phyloP scores from a whole-genome alignment of 352 stramenopile species.

The Phytophthora brassicae region DNA sequence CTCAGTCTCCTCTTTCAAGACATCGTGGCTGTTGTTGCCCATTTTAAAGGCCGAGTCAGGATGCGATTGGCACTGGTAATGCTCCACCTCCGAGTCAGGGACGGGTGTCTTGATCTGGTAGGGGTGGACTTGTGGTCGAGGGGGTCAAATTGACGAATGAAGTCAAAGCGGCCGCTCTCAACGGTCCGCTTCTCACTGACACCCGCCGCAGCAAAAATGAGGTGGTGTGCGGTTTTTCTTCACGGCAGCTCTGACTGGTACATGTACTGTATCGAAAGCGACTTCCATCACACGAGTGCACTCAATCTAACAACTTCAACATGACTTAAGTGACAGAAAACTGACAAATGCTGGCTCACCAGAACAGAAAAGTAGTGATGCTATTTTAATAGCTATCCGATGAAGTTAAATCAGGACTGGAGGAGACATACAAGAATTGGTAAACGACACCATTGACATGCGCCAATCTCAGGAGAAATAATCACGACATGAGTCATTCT shows the following conservation, averaged over 20 bases:
- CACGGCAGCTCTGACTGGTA: slow-evolving; percentile 30
- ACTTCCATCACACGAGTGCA: slow-evolving; percentile 4
- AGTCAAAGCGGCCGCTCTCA: background rate
- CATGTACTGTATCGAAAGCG: too few relatives aligned
- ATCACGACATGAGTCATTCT: too few relatives aligned
- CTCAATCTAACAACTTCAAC: slow-evolving; percentile 28
- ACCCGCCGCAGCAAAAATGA: too few relatives aligned
- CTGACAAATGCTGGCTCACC: too few relatives aligned
- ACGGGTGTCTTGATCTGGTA: slow-evolving; percentile 35
- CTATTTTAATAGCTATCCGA: too few relatives aligned
- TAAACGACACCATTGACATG: too few relatives aligned
- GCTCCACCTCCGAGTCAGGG: slow-evolving; percentile 24
- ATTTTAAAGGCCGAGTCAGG: slow-evolving; percentile 37
- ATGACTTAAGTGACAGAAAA: too few relatives aligned
- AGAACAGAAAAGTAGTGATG: too few relatives aligned
- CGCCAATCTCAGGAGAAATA: too few relatives aligned
- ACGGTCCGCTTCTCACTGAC: background rate
- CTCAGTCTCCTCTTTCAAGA: slow-evolving; percentile 31
- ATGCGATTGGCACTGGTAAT: slow-evolving; percentile 33
- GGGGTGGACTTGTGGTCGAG: too few relatives aligned
- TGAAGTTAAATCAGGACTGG: too few relatives aligned
- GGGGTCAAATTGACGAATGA: slow-evolving; percentile 34
- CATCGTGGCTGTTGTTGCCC: slow-evolving; percentile 21
- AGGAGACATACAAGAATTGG: too few relatives aligned
- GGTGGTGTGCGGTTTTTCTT: slow-evolving; percentile 18